Evolutionary conservation across 2,329 filamentous ascomycete species (phyloP), one percentile per base, ranked within the genome.

Genomic region (Fusarium caatingaense): DNA sequence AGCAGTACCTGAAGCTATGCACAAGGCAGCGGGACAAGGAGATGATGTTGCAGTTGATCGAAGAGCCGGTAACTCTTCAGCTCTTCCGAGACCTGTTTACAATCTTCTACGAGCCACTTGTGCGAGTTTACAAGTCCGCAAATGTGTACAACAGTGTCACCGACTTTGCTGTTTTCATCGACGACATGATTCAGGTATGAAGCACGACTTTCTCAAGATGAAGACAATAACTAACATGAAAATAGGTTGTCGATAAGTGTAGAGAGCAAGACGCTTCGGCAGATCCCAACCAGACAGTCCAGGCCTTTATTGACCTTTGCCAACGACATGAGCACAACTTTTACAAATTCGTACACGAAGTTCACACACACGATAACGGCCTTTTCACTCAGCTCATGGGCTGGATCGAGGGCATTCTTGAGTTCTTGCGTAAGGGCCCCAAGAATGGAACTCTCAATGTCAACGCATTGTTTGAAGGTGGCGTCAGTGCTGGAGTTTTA

Each of bases 311-410:
- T 76, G 96, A 99, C 77, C 87, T 99, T 23, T 99, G 96, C 80
- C 92, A 93, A 72, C 89, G 96, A 45, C 96, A 99, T 79, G 93
- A 99, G 80, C 90, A 97, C 78, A 97, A 97, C 81, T 95, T 99
- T 78, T 99, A 98, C 87, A 98, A 97, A 79, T 99, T 99, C 79
- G 92, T 99, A 6, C 96, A 99, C 79, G 96, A 99, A 81, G 95
- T 99, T 1, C 96, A 99, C 77, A 90, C 93, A 9, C 95, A 99
- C 76, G 96, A 99, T 78, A 97, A 99, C 69, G 96, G 96, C 1
- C 88, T 99, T 2, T 99, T 99, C 75, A 94, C 94, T 37, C 93
- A 97, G 75, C 87, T 99, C 54, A 99, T 99, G 96, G 90, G 90
- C 27, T 98, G 96, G 96, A 91, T 98, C 47, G 96, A 99, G 82